phyloP scores from a whole-genome alignment of 2,329 filamentous ascomycete genomes.

The Teratosphaeria destructans region DNA sequence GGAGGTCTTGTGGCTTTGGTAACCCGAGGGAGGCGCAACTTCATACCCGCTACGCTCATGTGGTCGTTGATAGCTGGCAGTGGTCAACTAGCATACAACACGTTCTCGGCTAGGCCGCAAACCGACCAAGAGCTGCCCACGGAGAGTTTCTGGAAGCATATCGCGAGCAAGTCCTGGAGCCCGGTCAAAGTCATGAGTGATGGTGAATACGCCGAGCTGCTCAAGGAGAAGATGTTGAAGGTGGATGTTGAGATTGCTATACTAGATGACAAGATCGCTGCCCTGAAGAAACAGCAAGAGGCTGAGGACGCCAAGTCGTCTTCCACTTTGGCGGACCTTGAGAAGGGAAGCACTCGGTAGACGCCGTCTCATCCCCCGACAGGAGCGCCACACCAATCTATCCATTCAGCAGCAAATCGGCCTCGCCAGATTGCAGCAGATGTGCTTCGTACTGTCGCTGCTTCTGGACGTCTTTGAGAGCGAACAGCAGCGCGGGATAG shows the following conservation, averaged over 20 bases:
- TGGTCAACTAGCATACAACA: slow-evolving; percentile 48
- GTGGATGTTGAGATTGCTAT: slow-evolving; percentile 69
- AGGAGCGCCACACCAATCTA: neutral
- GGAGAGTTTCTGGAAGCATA: slow-evolving; percentile 35
- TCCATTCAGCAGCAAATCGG: neutral
- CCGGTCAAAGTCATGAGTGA: slow-evolving; percentile 62
- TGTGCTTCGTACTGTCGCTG: neutral
- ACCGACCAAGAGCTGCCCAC: slow-evolving; percentile 28
- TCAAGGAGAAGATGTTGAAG: slow-evolving; percentile 59
- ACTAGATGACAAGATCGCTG: slow-evolving; percentile 63
- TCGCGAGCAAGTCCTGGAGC: slow-evolving; percentile 56
- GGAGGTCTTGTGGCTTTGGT: slow-evolving; percentile 44
- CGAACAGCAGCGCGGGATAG: neutral
- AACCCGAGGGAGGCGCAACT: slow-evolving; percentile 46
- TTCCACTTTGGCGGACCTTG: neutral
- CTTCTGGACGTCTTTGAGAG: neutral
- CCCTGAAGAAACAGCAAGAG: slow-evolving; percentile 27
- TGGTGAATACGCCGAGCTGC: slow-evolving; percentile 59
- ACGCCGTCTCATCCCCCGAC: neutral
- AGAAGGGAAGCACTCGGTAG: neutral
- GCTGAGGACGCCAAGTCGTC: slow-evolving; percentile 1
- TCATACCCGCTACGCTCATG: slow-evolving; percentile 49
- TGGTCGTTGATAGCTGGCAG: slow-evolving; percentile 48
- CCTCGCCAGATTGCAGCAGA: neutral
- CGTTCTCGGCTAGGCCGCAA: slow-evolving; percentile 28